Conservation (phyloP, 371 early-diverging fungal species). For the Syncephalastrum monosporum region DNA sequence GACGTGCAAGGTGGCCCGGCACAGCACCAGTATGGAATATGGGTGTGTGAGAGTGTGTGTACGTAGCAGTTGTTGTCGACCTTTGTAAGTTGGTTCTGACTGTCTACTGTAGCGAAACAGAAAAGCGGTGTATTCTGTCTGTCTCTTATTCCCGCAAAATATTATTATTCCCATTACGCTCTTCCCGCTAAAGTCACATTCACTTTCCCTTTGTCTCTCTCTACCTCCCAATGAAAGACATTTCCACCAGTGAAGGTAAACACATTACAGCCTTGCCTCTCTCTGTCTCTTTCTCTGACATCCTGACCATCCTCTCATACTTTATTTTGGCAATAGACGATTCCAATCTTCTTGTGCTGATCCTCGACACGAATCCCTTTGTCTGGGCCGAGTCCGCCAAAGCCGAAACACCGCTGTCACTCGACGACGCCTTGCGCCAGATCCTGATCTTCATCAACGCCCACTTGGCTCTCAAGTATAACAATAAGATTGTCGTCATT, state of each 20-base stretch:
- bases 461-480: slow-evolving; percentile 81
- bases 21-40: not conserved
- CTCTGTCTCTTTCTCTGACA: not conserved
- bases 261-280: not conserved
- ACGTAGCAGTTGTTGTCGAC: too few species aligned
- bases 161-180: too few species aligned
- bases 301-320: not conserved
- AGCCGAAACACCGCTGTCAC: slow-evolving; percentile 49
- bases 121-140: slow-evolving; percentile 5
- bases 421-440: slow-evolving; percentile 74
- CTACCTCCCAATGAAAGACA: slow-evolving; percentile 23
- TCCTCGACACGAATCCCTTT: slow-evolving; percentile 78
- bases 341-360: slow-evolving; percentile 72
- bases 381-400: slow-evolving; percentile 65
- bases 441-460: slow-evolving; percentile 85
- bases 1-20: slow-evolving; percentile 2
- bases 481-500: slow-evolving; percentile 79
- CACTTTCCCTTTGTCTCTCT: not conserved
- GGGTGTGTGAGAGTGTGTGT: too few species aligned
- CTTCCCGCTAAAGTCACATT: too few species aligned
- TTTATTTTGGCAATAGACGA: slow-evolving; percentile 43
- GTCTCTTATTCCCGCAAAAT: too few species aligned
- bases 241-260: slow-evolving; percentile 31
- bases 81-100: not conserved
- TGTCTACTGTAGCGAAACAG: slow-evolving; percentile 7